Percentiles rank a stretch among this genome's conserved stretches.
Conservation (phyloP, 148 eudicot species). For the Oxyria digyna region DNA sequence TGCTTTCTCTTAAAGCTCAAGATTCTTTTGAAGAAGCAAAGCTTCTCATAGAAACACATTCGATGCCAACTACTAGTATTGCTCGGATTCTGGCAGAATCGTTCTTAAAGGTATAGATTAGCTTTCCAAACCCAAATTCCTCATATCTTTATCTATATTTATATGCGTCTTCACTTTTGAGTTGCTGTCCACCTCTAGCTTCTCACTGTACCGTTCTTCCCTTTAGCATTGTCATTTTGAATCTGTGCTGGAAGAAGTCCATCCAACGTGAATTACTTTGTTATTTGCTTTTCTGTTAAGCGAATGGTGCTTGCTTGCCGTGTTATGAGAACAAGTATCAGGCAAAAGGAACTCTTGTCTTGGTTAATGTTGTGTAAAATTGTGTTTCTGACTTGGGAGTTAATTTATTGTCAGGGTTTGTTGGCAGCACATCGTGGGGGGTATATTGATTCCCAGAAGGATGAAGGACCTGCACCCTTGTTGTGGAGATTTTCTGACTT, state of each 20-base stretch:
- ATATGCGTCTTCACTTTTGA: not conserved
- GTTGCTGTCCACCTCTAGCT: not conserved
- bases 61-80: constrained; percentile 75
- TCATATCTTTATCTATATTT: not conserved
- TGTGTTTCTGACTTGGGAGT: constrained; percentile 8
- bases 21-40: constrained; percentile 90
- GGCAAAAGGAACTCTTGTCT: not conserved
- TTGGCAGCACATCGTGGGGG: constrained; percentile 99
- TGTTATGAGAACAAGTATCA: not conserved
- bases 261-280: not conserved
- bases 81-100: constrained; percentile 96
- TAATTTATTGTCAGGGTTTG: constrained; percentile 55
- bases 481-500: constrained; percentile 96
- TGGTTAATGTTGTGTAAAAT: not conserved
- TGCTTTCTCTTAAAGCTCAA: constrained; percentile 97
- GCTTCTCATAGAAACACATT: constrained; percentile 70
- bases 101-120: constrained; percentile 59
- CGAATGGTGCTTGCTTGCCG: not conserved
- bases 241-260: not conserved
- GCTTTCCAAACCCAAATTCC: not conserved
- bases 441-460: constrained; percentile 92
- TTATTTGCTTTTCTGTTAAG: not conserved
- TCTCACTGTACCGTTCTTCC: not conserved
- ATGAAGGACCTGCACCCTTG: constrained; percentile 98
- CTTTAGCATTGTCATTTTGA: not conserved